These are phyloP conservation scores for Dryadomyces quercus-mongolicae DNA, from an alignment of 2,329 filamentous ascomycete genomes.

Conservation along the genomic window DNA sequence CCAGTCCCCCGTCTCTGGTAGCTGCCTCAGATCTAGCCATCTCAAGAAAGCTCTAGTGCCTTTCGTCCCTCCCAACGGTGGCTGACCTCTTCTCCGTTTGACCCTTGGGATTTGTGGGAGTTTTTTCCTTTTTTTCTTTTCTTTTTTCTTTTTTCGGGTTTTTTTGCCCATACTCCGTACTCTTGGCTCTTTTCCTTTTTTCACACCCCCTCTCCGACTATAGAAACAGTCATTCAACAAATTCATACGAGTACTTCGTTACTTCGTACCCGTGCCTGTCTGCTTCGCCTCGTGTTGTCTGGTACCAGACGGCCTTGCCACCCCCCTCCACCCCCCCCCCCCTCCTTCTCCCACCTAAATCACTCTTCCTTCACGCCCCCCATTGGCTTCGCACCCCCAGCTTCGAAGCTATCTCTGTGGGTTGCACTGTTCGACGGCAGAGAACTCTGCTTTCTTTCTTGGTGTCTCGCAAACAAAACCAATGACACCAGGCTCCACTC, in stretches of 20 bases:
- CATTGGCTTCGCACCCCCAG: background rate
- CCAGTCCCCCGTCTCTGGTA: background rate
- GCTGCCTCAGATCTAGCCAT: background rate
- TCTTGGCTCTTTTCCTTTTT: background rate
- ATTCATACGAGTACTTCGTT: background rate
- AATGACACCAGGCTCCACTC: conserved; percentile 1
- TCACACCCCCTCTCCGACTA: background rate
- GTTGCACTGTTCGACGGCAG: conserved; percentile 1
- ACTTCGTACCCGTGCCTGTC: background rate
- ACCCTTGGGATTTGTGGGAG: background rate
- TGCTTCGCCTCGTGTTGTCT: background rate
- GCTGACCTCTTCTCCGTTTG: background rate
- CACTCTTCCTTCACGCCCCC: background rate
- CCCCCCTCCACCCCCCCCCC: background rate
- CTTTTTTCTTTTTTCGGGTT: background rate
- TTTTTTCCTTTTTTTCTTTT: too few relatives aligned
- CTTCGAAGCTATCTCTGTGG: background rate
- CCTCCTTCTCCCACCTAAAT: background rate
- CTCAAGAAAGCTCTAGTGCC: background rate
- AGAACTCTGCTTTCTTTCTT: background rate
- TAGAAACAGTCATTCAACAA: too few relatives aligned
- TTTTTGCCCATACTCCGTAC: background rate
- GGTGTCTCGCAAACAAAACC: background rate
- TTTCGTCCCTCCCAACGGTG: background rate
- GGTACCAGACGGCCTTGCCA: background rate